Conservation (phyloP, 2,329 filamentous ascomycete genomes). For the Fusarium sambucinum region DNA sequence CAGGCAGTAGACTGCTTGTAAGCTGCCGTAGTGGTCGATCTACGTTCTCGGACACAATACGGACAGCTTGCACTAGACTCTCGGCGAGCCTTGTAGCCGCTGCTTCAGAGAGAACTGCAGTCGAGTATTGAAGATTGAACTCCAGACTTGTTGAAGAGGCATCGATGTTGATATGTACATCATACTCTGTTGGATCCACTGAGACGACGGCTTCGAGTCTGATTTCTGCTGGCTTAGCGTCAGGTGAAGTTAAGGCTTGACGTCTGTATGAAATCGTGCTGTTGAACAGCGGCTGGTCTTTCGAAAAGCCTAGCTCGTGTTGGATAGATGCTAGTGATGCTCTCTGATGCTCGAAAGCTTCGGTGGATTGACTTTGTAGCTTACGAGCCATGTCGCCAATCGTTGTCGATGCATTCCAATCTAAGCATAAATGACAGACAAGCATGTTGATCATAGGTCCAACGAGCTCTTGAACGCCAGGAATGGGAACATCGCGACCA, state of each 20-base stretch:
- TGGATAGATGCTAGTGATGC: constrained; percentile 9
- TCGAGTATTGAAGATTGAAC: constrained; percentile 10
- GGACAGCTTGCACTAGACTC: constrained; percentile 4
- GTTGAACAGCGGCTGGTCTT: constrained; percentile 6
- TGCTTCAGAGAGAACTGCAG: constrained; percentile 3
- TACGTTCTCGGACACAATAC: not conserved
- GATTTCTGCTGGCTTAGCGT: constrained; percentile 1
- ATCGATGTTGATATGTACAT: constrained; percentile 8
- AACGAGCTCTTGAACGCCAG: constrained; percentile 1
- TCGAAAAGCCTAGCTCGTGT: constrained; percentile 5
- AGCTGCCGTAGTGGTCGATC: not conserved
- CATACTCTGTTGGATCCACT: constrained; percentile 9
- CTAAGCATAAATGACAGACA: not conserved
- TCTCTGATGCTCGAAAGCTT: constrained; percentile 4
- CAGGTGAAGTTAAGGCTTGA: not conserved
- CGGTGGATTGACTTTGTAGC: not conserved
- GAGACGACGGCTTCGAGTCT: not conserved
- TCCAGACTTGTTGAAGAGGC: constrained; percentile 9
- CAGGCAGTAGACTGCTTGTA: not conserved
- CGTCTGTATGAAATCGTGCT: constrained; percentile 5
- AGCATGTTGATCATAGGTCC: constrained; percentile 9
- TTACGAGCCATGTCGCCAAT: constrained; percentile 1
- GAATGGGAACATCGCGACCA: constrained; percentile 6
- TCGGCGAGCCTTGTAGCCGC: constrained; percentile 4
- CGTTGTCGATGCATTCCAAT: not conserved